Evolutionary conservation across 2,329 filamentous ascomycete species (phyloP), one percentile per base, ranked within the genome.

Genomic region (Colletotrichum destructivum): DNA sequence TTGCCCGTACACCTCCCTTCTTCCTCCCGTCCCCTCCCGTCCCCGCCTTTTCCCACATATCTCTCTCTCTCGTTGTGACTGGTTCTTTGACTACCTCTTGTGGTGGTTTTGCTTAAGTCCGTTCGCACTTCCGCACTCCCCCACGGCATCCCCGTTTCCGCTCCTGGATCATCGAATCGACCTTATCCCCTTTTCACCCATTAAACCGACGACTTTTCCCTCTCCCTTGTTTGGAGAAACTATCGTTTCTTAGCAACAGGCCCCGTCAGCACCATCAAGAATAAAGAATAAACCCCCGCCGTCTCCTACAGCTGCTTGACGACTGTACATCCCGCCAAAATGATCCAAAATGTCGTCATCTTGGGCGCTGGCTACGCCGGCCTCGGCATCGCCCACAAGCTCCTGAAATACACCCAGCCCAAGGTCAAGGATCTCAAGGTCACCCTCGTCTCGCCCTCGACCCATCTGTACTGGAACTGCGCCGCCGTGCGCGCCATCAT

Each of bases 381-480:
- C 71, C 75, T 87, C 57, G 83, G 84, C 21, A 74, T 87, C 46
- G 84, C 87, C 59, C 87, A 88, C 77, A 85, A 87, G 75, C 83
- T 87, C 40, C 82, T 88, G 76, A 83, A 84, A 66, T 82, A 83
- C 73, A 81, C 81, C 56, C 78, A 80, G 42, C 76, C 81, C 9
- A 71, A 71, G 69, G 65, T 60, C 65, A 71, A 71, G 69, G 82
- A 83, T 69, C 79, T 86, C 70, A 85, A 81, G 72, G 79, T 88
- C 55, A 77, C 84, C 49, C 82, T 88, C 57, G 82, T 88, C 52
- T 79, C 82, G 16, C 87, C 86, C 1, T 85, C 83, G 61, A 84
- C 84, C 13, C 81, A 88, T 69, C 81, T 88, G 73, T 86, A 84
- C 80, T 89, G 85, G 85, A 83, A 81, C 35, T 76, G 88, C 21